Evolutionary conservation across 768 basidiomycete species (phyloP).

Genomic region (Psilocybe tampanensis): DNA sequence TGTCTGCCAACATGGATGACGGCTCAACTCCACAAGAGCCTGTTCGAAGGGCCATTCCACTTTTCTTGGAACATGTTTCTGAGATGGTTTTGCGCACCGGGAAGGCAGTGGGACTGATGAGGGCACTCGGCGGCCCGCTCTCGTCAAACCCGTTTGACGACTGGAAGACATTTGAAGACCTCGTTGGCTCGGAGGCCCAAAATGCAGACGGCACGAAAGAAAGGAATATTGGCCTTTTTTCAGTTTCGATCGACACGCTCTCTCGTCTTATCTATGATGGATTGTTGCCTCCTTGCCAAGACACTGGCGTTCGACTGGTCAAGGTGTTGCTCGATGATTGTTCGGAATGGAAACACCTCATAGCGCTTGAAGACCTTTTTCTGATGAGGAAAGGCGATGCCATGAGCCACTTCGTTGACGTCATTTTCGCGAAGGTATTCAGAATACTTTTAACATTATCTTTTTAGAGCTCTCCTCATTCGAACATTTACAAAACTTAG

Average conservation of each 20-base stretch:
- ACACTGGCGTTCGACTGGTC: constrained; percentile 52
- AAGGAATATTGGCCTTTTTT: constrained; percentile 31
- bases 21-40: constrained; percentile 22
- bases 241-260: constrained; percentile 64
- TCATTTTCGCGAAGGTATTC: constrained; percentile 72
- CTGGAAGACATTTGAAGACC: constrained; percentile 45
- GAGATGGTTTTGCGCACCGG: constrained; percentile 65
- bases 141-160: constrained; percentile 26
- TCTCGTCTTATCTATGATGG: constrained; percentile 65
- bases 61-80: constrained; percentile 64
- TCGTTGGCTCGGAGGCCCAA: constrained; percentile 34
- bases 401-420: constrained; percentile 72
- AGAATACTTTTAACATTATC: neutral
- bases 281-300: constrained; percentile 56
- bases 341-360: constrained; percentile 61
- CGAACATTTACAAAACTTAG: no score
- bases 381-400: constrained; percentile 80
- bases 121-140: constrained; percentile 51
- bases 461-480: no score
- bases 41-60: constrained; percentile 45
- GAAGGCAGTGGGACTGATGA: constrained; percentile 76
- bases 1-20: constrained; percentile 22
- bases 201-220: constrained; percentile 1
- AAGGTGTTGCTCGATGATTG: constrained; percentile 70
- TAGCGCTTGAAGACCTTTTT: constrained; percentile 67